A percentile compares a stretch with the other conserved stretches of the same genome.
phyloP scores from a whole-genome alignment of 1,284 basidiomycete genomes.

The Boletus sp. region DNA sequence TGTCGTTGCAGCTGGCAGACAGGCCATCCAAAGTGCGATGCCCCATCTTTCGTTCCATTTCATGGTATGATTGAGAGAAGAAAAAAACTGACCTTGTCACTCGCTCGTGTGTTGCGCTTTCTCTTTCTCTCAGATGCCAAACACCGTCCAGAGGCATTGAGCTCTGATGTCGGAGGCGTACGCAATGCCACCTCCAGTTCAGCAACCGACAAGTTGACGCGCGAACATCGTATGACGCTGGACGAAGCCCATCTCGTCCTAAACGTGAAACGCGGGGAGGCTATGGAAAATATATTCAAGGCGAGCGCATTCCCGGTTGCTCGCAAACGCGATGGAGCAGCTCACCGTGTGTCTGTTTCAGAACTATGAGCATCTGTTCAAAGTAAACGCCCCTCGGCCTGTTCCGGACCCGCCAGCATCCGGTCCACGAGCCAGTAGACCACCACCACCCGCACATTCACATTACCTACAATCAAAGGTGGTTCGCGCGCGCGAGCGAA shows the following conservation, averaged over 20 bases:
- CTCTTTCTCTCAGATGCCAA: conserved; percentile 68
- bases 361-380: conserved; percentile 93
- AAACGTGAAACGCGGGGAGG: conserved; percentile 79
- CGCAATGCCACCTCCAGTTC: conserved; percentile 72
- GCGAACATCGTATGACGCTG: conserved; percentile 88
- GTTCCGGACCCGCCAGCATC: conserved; percentile 41
- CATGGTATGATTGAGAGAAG: conserved; percentile 5
- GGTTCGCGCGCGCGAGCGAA: conserved; percentile 87
- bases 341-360: conserved; percentile 33
- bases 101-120: neutral
- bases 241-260: conserved; percentile 95
- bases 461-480: conserved; percentile 98
- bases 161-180: conserved; percentile 66
- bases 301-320: conserved; percentile 40
- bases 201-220: conserved; percentile 70
- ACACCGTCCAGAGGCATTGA: conserved; percentile 59
- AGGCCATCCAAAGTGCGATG: conserved; percentile 87
- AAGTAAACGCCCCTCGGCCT: conserved; percentile 75
- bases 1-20: conserved; percentile 83
- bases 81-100: neutral
- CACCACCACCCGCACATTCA: conserved; percentile 55
- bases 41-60: neutral
- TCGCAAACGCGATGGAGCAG: neutral
- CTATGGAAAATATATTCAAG: conserved; percentile 67
- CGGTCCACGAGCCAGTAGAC: conserved; percentile 34